phyloP scores from a whole-genome alignment of 306 rosid species.

The Cucurbita maxima region DNA sequence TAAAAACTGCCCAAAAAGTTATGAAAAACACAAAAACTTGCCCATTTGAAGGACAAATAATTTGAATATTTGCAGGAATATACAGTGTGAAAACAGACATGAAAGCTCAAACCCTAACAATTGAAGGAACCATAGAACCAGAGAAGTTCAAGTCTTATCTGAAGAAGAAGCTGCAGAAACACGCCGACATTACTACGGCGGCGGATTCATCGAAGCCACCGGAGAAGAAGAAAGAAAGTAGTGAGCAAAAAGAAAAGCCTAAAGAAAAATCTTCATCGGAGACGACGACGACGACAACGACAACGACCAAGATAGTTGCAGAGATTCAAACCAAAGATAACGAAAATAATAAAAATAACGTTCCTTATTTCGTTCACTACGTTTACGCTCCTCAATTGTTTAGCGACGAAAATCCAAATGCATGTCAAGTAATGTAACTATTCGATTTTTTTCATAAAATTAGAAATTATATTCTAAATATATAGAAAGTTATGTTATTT shows the following conservation, averaged over 20 bases:
- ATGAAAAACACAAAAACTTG: too few species aligned
- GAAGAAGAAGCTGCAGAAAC: constrained; percentile 44
- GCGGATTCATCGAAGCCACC: not conserved
- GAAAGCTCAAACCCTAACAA: constrained; percentile 37
- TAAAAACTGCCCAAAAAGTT: too few species aligned
- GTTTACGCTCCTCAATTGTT: constrained; percentile 55
- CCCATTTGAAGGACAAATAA: not conserved
- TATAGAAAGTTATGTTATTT: too few species aligned
- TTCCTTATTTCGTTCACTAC: constrained; percentile 69
- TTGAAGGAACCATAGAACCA: constrained; percentile 59
- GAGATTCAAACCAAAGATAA: constrained; percentile 31
- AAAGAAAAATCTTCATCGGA: constrained; percentile 14
- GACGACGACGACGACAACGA: constrained; percentile 4
- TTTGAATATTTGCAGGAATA: constrained; percentile 25
- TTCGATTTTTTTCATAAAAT: not conserved
- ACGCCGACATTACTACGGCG: constrained; percentile 38
- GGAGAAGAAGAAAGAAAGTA: not conserved
- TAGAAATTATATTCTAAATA: too few species aligned
- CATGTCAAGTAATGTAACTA: constrained; percentile 33
- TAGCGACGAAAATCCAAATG: constrained; percentile 85
- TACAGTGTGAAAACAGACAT: constrained; percentile 50
- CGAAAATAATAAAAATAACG: not conserved
- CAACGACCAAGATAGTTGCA: constrained; percentile 16
- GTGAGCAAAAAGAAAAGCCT: not conserved
- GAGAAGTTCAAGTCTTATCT: constrained; percentile 41